These are phyloP conservation scores for Emergomyces pasteurianus DNA, from an alignment of 2,329 filamentous ascomycete species.

Conservation along the genomic window DNA sequence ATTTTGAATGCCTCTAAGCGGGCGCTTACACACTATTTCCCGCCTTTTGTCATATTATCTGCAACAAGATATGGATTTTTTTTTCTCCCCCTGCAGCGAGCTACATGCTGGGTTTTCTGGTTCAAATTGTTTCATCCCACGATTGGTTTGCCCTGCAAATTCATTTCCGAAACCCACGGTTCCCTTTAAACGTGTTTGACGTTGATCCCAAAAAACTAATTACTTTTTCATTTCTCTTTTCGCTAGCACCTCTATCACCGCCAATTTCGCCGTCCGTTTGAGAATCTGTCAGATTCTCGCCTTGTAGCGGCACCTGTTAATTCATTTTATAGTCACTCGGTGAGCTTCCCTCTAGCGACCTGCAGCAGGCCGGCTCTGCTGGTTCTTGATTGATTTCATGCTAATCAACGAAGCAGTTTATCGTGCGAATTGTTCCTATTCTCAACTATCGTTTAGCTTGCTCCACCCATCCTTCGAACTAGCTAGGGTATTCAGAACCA, in stretches of 20 bases:
- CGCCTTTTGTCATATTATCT: not conserved
- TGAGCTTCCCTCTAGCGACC: conserved; percentile 11
- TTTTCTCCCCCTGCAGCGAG: not conserved
- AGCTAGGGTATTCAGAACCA: not conserved
- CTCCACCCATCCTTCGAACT: conserved; percentile 17
- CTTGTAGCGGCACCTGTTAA: not conserved
- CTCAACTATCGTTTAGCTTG: conserved; percentile 21
- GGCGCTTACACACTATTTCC: not conserved
- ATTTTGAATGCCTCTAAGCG: not conserved
- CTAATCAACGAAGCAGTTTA: conserved; percentile 30
- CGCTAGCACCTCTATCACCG: not conserved
- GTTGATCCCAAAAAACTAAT: not conserved
- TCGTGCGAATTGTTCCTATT: conserved; percentile 18
- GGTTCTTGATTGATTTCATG: conserved; percentile 19
- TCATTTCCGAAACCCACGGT: not conserved
- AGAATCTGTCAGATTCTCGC: not conserved
- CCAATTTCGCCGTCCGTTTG: not conserved
- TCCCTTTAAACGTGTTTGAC: not conserved
- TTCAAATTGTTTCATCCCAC: not conserved
- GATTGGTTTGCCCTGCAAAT: not conserved
- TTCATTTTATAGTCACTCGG: conserved; percentile 16
- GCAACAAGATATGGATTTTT: not conserved
- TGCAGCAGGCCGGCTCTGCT: conserved; percentile 18
- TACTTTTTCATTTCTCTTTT: not conserved
- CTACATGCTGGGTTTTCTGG: not conserved